Conservation (phyloP, 371 early-diverging fungal genomes). For the Synchytrium microbalum region DNA sequence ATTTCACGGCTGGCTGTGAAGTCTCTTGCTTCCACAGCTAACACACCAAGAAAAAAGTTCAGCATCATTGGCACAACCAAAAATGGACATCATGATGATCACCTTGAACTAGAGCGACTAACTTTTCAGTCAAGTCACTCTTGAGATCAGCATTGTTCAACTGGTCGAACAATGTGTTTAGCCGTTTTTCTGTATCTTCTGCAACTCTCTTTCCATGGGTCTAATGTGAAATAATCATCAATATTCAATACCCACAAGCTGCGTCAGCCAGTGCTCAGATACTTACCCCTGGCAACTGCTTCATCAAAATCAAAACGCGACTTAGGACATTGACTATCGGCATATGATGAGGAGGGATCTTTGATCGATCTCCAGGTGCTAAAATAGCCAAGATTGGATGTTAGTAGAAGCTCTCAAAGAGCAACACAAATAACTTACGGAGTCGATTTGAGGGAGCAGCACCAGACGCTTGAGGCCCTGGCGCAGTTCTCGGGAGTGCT, state of each 20-base stretch:
- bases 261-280: neutral
- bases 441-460: neutral
- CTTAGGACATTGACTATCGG: slow-evolving; percentile 28
- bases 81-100: slow-evolving; percentile 4
- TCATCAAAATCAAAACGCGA: neutral
- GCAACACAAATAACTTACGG: neutral
- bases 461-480: neutral
- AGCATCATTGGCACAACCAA: no score
- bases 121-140: slow-evolving; percentile 41
- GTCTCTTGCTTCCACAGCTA: neutral
- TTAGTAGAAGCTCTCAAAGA: neutral
- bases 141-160: slow-evolving; percentile 64
- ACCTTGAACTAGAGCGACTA: slow-evolving; percentile 54
- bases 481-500: neutral
- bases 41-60: neutral
- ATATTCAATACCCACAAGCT: neutral
- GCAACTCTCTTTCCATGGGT: slow-evolving; percentile 60
- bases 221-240: slow-evolving; percentile 14
- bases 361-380: slow-evolving; percentile 69
- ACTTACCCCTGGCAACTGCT: slow-evolving; percentile 1
- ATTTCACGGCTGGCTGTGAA: neutral
- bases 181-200: slow-evolving; percentile 66
- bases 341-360: slow-evolving; percentile 63
- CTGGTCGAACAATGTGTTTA: slow-evolving; percentile 63
- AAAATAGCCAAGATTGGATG: slow-evolving; percentile 4